A percentile compares a stretch with the other conserved stretches of the same genome.
Evolutionary conservation across 1,139 yeast genomes (phyloP).

Genomic region (Geotrichum aggregatum): DNA sequence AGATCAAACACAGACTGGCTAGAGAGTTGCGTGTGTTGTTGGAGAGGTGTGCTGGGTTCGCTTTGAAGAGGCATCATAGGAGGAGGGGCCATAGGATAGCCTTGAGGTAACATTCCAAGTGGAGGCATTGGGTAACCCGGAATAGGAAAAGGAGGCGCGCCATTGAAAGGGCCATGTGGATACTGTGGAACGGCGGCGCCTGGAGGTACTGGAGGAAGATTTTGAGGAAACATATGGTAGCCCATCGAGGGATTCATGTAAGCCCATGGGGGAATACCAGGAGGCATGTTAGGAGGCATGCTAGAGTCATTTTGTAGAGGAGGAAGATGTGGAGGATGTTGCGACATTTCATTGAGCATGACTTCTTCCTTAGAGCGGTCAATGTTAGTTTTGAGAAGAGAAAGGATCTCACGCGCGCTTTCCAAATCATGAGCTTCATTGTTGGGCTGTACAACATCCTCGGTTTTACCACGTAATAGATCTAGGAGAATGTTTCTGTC

Average conservation of each 20-base stretch:
- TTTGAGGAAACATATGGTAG: slow-evolving; percentile 10
- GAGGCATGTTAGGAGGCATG: not conserved
- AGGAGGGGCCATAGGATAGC: slow-evolving; percentile 8
- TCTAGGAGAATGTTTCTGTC: slow-evolving; percentile 34
- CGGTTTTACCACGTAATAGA: slow-evolving; percentile 27
- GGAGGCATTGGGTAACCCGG: slow-evolving; percentile 25
- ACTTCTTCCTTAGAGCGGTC: slow-evolving; percentile 23
- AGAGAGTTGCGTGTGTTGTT: slow-evolving; percentile 17
- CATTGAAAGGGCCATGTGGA: not conserved
- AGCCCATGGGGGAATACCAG: slow-evolving; percentile 6
- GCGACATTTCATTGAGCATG: slow-evolving; percentile 4
- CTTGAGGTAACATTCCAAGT: slow-evolving; percentile 11
- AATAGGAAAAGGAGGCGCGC: slow-evolving; percentile 9
- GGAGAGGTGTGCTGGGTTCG: slow-evolving; percentile 14
- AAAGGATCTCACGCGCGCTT: slow-evolving; percentile 35
- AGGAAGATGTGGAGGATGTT: not conserved
- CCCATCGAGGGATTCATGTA: slow-evolving; percentile 1
- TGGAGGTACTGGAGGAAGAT: slow-evolving; percentile 1
- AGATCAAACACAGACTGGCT: slow-evolving; percentile 10
- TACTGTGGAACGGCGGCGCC: slow-evolving; percentile 6
- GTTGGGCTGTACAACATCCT: slow-evolving; percentile 10
- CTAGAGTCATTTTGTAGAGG: not conserved
- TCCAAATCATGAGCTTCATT: slow-evolving; percentile 27
- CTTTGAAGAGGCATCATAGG: slow-evolving; percentile 10
- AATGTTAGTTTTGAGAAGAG: slow-evolving; percentile 31